These are phyloP conservation scores for Clathrus columnatus DNA, from an alignment of 768 basidiomycete species.

Conservation along the genomic window DNA sequence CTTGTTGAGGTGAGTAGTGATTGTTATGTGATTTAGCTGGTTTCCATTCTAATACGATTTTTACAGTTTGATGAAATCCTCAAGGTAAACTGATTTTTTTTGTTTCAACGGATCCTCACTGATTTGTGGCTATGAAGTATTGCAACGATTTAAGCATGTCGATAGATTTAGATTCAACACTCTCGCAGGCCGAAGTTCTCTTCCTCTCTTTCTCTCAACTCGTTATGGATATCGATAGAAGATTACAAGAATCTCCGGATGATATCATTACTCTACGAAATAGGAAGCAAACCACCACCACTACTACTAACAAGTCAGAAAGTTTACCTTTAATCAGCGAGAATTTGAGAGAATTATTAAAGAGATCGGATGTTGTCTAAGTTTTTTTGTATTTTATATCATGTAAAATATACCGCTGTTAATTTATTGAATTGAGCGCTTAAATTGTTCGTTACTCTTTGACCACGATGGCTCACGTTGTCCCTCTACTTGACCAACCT, in stretches of 20 bases:
- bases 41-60: neutral
- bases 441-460: too few species aligned
- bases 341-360: conserved; percentile 52
- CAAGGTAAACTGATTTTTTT: conserved; percentile 36
- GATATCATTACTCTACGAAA: conserved; percentile 23
- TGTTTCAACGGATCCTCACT: neutral
- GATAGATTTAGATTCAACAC: conserved; percentile 91
- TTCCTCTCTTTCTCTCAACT: conserved; percentile 87
- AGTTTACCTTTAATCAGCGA: conserved; percentile 45
- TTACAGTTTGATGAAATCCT: conserved; percentile 72
- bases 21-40: neutral
- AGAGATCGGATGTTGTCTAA: too few species aligned
- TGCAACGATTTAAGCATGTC: conserved; percentile 94
- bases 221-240: conserved; percentile 82
- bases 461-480: conserved; percentile 71
- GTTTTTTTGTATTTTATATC: too few species aligned
- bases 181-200: conserved; percentile 94
- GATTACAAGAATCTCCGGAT: conserved; percentile 41
- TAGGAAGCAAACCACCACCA: conserved; percentile 8
- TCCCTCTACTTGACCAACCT: conserved; percentile 79
- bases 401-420: too few species aligned
- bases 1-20: conserved; percentile 70
- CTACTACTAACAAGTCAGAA: conserved; percentile 29
- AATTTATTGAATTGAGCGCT: too few species aligned
- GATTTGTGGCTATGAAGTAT: conserved; percentile 39